Evolutionary conservation across 2,329 filamentous ascomycete species (phyloP).

Genomic region (Penicillium sp.): DNA sequence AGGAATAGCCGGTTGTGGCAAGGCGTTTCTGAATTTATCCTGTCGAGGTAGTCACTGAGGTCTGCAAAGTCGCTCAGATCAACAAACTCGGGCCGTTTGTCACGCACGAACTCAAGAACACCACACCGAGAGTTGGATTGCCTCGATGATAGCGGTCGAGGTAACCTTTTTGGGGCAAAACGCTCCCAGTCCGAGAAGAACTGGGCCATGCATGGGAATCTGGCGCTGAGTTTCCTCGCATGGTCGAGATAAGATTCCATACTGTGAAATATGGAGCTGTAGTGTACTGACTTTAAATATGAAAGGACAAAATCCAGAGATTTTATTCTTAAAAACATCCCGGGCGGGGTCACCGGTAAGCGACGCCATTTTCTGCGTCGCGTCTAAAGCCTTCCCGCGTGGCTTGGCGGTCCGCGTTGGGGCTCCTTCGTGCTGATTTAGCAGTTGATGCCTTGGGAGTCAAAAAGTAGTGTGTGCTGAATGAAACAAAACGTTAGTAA

Average conservation of each 20-base stretch:
- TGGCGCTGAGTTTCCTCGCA: not conserved
- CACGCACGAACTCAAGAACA: not conserved
- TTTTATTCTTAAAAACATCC: not conserved
- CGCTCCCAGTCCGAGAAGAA: not conserved
- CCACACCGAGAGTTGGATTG: not conserved
- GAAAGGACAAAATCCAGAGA: no score
- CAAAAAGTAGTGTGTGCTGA: no score
- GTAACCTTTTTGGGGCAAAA: not conserved
- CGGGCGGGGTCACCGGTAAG: no score
- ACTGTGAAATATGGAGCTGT: not conserved
- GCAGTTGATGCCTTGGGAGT: no score
- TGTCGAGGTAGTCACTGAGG: not conserved
- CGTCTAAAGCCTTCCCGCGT: not conserved
- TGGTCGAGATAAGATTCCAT: not conserved
- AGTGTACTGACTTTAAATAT: no score
- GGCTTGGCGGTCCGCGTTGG: not conserved
- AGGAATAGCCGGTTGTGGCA: not conserved
- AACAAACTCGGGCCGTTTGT: not conserved
- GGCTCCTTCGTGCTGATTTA: no score
- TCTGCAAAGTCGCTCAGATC: not conserved
- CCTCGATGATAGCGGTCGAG: not conserved
- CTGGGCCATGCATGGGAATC: not conserved
- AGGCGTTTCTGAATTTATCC: not conserved
- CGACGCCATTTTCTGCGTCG: not conserved
- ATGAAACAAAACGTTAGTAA: no score